Conservation (phyloP, 2,329 filamentous ascomycete species). For the Cadophora luteo-olivacea region DNA sequence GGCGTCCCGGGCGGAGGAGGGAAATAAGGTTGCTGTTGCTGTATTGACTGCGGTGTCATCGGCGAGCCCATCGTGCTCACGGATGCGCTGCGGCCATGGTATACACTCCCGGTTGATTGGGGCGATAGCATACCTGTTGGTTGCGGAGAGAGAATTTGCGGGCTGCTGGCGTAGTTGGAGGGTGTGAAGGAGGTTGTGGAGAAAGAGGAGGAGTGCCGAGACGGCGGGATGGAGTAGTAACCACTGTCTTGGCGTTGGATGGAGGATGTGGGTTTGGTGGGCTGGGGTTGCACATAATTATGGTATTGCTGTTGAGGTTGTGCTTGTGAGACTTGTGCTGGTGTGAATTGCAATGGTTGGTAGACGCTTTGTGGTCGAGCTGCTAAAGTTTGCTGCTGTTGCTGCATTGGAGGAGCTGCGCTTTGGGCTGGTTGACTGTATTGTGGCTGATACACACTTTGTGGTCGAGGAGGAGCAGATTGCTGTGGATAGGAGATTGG, state of each 20-base stretch:
- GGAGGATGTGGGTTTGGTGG: slow-evolving; percentile 43
- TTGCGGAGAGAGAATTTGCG: slow-evolving; percentile 9
- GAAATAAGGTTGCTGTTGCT: slow-evolving; percentile 25
- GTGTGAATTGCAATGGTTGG: slow-evolving; percentile 10
- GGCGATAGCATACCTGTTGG: slow-evolving; percentile 22
- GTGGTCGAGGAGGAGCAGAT: not conserved
- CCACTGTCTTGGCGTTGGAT: slow-evolving; percentile 50
- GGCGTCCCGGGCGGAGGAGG: slow-evolving; percentile 27
- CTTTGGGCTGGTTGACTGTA: not conserved
- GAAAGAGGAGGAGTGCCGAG: slow-evolving; percentile 23
- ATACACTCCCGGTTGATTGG: slow-evolving; percentile 24
- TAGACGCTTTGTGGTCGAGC: slow-evolving; percentile 35
- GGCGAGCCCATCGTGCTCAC: slow-evolving; percentile 20
- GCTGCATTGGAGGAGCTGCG: not conserved
- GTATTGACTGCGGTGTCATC: slow-evolving; percentile 18
- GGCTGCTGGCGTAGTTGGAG: slow-evolving; percentile 44
- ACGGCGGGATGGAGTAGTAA: slow-evolving; percentile 47
- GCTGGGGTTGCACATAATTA: slow-evolving; percentile 43
- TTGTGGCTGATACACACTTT: slow-evolving; percentile 14
- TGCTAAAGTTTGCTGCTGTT: slow-evolving; percentile 8
- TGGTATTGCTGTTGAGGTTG: slow-evolving; percentile 2
- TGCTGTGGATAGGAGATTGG: not conserved
- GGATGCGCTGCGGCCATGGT: slow-evolving; percentile 2
- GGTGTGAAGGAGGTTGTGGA: slow-evolving; percentile 48
- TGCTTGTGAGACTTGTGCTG: slow-evolving; percentile 30